Base-by-base conservation (phyloP, 2,329 filamentous ascomycete species). In the Aspergillus oerlinghausenensis region DNA sequence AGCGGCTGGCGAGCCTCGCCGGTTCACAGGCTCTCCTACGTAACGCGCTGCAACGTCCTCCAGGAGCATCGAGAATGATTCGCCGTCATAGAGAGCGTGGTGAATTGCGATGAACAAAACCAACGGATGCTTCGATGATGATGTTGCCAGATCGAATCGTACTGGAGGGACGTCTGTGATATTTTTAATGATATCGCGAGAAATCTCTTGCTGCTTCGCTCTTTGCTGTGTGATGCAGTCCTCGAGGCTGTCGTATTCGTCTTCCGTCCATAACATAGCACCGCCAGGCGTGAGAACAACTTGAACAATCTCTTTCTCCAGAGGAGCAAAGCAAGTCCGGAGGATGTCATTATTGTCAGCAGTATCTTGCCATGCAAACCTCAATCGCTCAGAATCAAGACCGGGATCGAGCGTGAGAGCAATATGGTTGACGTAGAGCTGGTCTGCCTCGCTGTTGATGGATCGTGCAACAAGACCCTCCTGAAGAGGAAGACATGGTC, bases 391-490 rank as follows among this genome's bases (percentile, higher is more conserved):
- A 10, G 49, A 32, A 53, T 75, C 68, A 5, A 75, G 57, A 19
- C 49, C 45, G 3, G 62, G 48, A 17, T 66, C 65, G 11, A 77
- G 64, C 54, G 72, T 65, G 28, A 77, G 58, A 48, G 68, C 64
- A 17, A 72, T 65, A 50, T 77, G 75, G 54, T 76, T 75, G 54
- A 75, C 65, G 25, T 75, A 77, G 25, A 70, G 69, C 6, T 72
- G 67, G 29, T 65, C 60, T n/a, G 57, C 56, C 14, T 69, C 60
- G 4, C 67, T 63, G 11, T 70, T 65, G 21, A 75, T 62, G 6
- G 72, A 73, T n/a, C 70, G 67, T n/a, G 72, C 72, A n/a, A 76
- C 67, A 29, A 75, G 54, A 23, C 66, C 68, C 50, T 72, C 70
- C 52, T 72, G 70, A 25, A 72, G 58, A 10, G 70, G 70, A 10